These are phyloP conservation scores for Aspergillus conjunctus DNA, from an alignment of 495 filamentous ascomycete species.

Conservation along the genomic window DNA sequence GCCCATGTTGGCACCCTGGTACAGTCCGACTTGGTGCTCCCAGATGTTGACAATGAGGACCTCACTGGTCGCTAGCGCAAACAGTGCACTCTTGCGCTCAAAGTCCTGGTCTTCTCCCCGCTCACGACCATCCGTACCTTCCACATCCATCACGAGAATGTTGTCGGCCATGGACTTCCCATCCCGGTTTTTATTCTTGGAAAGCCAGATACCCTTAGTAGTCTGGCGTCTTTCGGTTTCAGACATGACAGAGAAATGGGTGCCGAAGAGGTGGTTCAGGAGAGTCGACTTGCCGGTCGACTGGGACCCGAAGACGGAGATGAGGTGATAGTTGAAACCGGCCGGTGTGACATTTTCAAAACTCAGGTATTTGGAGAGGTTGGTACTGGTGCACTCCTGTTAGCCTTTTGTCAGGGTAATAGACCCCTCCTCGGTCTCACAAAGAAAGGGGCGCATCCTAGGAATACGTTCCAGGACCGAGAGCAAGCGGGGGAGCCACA, in stretches of 20 bases:
- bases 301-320: constrained; percentile 97
- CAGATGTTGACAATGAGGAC: constrained; percentile 98
- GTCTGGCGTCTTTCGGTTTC: constrained; percentile 89
- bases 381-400: constrained; percentile 55
- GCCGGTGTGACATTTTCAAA: constrained; percentile 76
- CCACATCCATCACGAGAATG: constrained; percentile 98
- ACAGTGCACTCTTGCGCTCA: constrained; percentile 95
- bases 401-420: constrained; percentile 24
- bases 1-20: constrained; percentile 99
- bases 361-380: constrained; percentile 78
- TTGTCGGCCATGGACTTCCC: constrained; percentile 82
- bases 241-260: constrained; percentile 94
- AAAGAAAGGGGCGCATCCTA: not conserved
- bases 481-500: not conserved
- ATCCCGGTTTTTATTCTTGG: constrained; percentile 75
- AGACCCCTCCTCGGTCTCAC: constrained; percentile 1
- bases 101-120: constrained; percentile 98
- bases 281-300: constrained; percentile 98
- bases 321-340: constrained; percentile 98
- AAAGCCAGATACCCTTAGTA: constrained; percentile 99
- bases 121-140: constrained; percentile 96
- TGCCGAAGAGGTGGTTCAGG: constrained; percentile 94
- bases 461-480: not conserved
- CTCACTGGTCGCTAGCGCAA: constrained; percentile 95
- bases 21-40: constrained; percentile 98